Base-by-base conservation (phyloP, 2,329 filamentous ascomycete species). In the Dactylonectria macrodidyma region DNA sequence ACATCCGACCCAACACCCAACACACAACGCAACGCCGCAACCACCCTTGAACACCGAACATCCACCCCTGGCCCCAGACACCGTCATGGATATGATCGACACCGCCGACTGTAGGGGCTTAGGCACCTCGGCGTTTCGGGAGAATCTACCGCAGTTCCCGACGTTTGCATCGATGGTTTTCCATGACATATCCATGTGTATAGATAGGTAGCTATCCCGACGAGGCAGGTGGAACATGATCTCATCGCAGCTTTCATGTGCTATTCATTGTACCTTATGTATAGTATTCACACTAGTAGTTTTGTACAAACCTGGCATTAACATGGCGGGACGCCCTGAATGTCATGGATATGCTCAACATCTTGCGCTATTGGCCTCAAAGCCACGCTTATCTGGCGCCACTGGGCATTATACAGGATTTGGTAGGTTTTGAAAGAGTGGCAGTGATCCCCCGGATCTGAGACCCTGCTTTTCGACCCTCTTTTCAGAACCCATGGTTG, bases 81-180 rank as follows among this genome's bases (percentile, higher is more conserved):
- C 34, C 51, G 33, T 54, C 51, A 54, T 54, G 51, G 51, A 54
- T 36, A 9, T 54, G 51, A 36, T 54, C 51, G 11, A 19, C 33
- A 10, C 51, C 54, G 54, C 24, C 52, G 44, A 24, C 52, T 54
- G 44, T 41, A 41, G 60, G 44, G 24, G 60, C 60, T 51, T 41
- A 41, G 60, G 44, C 41, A 58, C 34, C 52, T 54, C 41, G 50
- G 56, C 34, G 46, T 54, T 44, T 58, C 52, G 54, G 60, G 30
- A 48, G 60, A 56, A 38, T 57, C 60, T 46, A 51, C 60, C 47
- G 60, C 34, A 10, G 30, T 19, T 19, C 36, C n/a, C 33, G n/a
- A 44, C 36, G 36, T 56, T 56, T 56, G 22, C 26, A n/a, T 30
- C 9, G 8, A 11, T 36, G 26, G 30, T n/a, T 52, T 34, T 52